phyloP scores from a whole-genome alignment of 1,284 basidiomycete species.

The Phenoliferia sp. region DNA sequence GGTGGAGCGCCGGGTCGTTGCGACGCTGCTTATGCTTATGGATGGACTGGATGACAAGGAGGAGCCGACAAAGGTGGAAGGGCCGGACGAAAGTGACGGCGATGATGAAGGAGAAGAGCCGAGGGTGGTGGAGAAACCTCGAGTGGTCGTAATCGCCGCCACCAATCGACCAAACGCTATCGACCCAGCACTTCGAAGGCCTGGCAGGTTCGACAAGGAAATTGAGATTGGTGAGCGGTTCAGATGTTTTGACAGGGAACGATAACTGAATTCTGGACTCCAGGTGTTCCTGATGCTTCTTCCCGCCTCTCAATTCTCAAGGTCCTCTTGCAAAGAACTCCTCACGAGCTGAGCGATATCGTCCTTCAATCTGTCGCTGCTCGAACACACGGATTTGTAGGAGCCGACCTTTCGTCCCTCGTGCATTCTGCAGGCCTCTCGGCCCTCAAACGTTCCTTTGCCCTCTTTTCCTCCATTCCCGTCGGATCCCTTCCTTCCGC shows the following conservation, averaged over 20 bases:
- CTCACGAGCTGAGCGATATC: slow-evolving; percentile 60
- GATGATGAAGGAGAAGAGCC: slow-evolving; percentile 43
- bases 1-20: slow-evolving; percentile 92
- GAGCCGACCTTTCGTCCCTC: slow-evolving; percentile 87
- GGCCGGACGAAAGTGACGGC: slow-evolving; percentile 22
- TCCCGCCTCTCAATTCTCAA: slow-evolving; percentile 78
- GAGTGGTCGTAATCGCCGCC: slow-evolving; percentile 92
- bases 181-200: slow-evolving; percentile 88
- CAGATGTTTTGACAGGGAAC: background rate
- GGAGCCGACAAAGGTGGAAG: slow-evolving; percentile 32
- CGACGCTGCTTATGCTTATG: slow-evolving; percentile 88
- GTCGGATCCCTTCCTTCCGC: slow-evolving; percentile 31
- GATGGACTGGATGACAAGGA: slow-evolving; percentile 75
- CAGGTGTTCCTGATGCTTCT: slow-evolving; percentile 81
- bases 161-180: slow-evolving; percentile 97
- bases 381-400: slow-evolving; percentile 92
- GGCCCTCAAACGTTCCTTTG: slow-evolving; percentile 67
- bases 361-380: slow-evolving; percentile 66
- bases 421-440: slow-evolving; percentile 88
- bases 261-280: background rate
- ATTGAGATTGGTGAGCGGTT: slow-evolving; percentile 80
- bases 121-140: slow-evolving; percentile 39
- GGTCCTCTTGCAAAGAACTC: slow-evolving; percentile 73
- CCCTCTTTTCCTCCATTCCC: background rate
- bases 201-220: slow-evolving; percentile 92